Base-by-base conservation (phyloP, 352 stramenopile species). In the Pythium pectinolyticum region DNA sequence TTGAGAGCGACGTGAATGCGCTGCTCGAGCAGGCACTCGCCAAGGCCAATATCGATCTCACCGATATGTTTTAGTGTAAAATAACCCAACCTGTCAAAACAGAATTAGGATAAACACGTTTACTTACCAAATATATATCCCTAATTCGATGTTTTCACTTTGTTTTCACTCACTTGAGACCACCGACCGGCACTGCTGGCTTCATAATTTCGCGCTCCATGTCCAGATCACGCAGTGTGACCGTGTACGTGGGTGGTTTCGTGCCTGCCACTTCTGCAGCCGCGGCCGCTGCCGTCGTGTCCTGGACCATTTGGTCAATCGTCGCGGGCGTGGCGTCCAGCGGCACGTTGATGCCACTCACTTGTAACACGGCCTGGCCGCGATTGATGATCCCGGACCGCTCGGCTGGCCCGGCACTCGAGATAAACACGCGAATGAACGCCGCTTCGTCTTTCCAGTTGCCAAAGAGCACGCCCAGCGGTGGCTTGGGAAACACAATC, bases 341-440 rank as follows among this genome's bases (percentile, higher is more conserved):
- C 6, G 76, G 70, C 50, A 92, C 81, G 1, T 80, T 86, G 52
- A 86, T 69, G 1, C 86, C 86, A 47, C 81, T 87, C n/a, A 94
- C 72, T 61, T 94, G 86, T 8, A 94, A 63, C 48, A 94, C 72
- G 2, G 82, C 86, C 31, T 91, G 84, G 3, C 86, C 86, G 0
- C 69, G 30, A 15, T 76, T 67, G 24, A 94, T 72, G 14, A 93
- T 53, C 0, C 80, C 75, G 12, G 75, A 88, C 28, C 82, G 87
- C 57, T 94, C 86, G 2, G 82, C 86, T 9, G 86, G 82, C 0
- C 86, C 86, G 5, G 82, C 55, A 35, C 80, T 91, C 2, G 86
- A 91, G 50, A 89, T 87, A 52, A 93, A 95, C n/a, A 87, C 73
- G 31, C 82, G 82, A 41, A 95, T 76, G 56, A 83, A 93, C 46